phyloP scores from a whole-genome alignment of 257 asterid species.

The Rhazya stricta region DNA sequence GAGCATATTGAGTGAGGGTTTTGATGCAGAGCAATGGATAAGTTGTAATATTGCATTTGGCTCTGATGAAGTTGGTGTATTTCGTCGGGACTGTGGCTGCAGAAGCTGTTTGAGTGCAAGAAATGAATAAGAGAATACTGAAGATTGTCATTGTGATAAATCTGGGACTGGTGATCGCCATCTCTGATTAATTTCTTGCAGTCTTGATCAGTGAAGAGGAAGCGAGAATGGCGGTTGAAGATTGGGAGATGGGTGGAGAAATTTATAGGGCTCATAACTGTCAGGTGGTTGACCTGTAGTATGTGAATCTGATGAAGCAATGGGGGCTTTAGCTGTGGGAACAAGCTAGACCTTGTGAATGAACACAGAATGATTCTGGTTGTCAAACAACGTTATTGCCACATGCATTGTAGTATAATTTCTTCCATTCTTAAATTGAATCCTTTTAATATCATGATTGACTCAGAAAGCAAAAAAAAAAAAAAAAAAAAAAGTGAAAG shows the following conservation, averaged over 20 bases:
- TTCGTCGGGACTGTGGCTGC: neutral
- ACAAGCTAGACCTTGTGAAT: neutral
- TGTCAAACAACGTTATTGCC: conserved; percentile 7
- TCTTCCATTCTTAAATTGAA: neutral
- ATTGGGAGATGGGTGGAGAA: neutral
- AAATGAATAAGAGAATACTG: conserved; percentile 10
- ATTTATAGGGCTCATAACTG: conserved; percentile 16
- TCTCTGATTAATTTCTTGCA: neutral
- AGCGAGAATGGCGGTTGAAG: neutral
- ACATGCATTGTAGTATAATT: conserved; percentile 13
- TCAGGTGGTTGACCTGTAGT: conserved; percentile 5
- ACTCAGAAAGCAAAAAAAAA: neutral
- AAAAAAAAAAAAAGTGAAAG: neutral
- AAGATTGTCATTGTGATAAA: neutral
- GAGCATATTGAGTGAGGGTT: conserved; percentile 54
- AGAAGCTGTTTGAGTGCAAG: conserved; percentile 14
- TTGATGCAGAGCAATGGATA: conserved; percentile 45
- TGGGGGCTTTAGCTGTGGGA: neutral
- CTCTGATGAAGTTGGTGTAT: conserved; percentile 33
- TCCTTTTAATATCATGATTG: neutral
- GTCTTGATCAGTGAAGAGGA: neutral
- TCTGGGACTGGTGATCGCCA: conserved; percentile 10
- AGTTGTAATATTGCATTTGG: conserved; percentile 47
- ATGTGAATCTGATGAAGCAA: neutral
- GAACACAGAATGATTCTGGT: neutral